Conservation (phyloP, 1,139 yeast genomes). For the Protomyces gravidus region DNA sequence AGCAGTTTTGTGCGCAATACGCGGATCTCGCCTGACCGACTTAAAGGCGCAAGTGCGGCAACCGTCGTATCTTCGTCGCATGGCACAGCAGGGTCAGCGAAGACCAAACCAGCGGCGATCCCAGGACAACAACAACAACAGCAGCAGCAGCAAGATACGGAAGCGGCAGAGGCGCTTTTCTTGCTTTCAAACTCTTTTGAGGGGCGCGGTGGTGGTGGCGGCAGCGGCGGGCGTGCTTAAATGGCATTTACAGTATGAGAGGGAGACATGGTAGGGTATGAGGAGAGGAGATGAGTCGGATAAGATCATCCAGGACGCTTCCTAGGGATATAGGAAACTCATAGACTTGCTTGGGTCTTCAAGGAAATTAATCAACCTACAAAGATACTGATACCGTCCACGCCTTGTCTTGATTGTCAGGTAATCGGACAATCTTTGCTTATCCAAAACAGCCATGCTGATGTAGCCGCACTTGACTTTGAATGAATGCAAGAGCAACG, state of each 20-base stretch:
- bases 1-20: constrained; percentile 10
- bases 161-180: constrained; percentile 23
- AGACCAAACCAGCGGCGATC: constrained; percentile 1
- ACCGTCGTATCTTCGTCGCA: constrained; percentile 2
- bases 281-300: not conserved
- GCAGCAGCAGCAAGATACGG: constrained; percentile 5
- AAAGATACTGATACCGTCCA: too few species aligned
- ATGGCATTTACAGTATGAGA: too few species aligned
- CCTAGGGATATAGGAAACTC: not conserved
- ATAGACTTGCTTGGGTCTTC: not conserved
- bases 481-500: too few species aligned
- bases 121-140: not conserved
- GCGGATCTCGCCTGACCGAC: constrained; percentile 8
- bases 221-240: not conserved
- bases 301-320: constrained; percentile 1
- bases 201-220: not conserved
- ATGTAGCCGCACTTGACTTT: too few species aligned
- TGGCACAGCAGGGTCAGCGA: not conserved
- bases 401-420: not conserved
- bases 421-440: not conserved
- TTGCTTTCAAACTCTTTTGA: constrained; percentile 7
- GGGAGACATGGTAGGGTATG: not conserved
- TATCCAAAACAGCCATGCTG: not conserved
- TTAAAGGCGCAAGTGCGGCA: not conserved
- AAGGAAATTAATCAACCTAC: too few species aligned